Conservation (phyloP, 768 basidiomycete species). For the Glaciozyma antarctica region DNA sequence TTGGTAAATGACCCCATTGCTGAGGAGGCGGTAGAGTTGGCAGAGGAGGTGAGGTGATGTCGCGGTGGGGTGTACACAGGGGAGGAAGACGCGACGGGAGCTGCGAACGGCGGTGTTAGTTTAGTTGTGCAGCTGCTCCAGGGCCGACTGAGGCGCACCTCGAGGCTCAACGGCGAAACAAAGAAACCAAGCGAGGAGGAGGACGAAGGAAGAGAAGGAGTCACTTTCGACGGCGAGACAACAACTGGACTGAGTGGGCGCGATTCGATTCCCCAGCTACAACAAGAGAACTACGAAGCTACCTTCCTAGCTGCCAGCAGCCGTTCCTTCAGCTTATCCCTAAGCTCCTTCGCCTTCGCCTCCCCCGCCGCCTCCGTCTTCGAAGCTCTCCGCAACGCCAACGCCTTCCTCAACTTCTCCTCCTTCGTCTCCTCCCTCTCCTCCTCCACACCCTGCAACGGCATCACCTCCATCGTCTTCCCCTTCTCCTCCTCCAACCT, state of each 20-base stretch:
- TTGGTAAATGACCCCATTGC: not conserved
- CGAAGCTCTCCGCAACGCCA: not conserved
- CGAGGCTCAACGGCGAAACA: not conserved
- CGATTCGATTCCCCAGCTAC: not conserved
- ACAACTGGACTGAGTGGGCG: no score
- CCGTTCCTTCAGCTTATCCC: not conserved
- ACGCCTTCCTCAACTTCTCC: not conserved
- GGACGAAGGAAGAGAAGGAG: not conserved
- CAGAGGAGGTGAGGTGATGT: not conserved
- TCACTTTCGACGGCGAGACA: not conserved
- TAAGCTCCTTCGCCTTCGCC: not conserved
- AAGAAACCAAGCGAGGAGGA: not conserved
- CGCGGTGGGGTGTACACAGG: not conserved
- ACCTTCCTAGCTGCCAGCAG: not conserved
- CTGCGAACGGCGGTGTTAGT: not conserved
- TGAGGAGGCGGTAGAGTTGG: not conserved
- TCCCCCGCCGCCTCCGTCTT: not conserved
- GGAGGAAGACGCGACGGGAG: not conserved
- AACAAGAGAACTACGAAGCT: not conserved
- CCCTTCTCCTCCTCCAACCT: constrained; percentile 24
- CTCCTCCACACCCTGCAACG: not conserved
- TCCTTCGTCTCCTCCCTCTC: not conserved
- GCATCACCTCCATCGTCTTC: not conserved
- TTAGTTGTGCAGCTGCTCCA: not conserved
- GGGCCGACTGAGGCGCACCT: not conserved